Base-by-base conservation (phyloP, 352 stramenopile species). In the Globisporangium barbulae region DNA sequence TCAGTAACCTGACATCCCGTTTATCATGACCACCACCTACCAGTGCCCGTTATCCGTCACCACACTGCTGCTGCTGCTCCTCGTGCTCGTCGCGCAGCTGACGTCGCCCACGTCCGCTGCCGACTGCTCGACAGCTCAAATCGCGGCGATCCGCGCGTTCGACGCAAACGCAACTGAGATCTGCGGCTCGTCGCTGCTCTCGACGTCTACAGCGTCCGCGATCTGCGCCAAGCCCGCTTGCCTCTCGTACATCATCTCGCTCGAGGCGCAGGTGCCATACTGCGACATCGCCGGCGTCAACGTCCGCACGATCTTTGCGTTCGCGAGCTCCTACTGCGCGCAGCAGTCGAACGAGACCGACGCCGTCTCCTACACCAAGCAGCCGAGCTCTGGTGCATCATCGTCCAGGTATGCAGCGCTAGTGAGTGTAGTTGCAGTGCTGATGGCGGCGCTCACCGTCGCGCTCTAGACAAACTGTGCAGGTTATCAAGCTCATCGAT, bases 261-360 rank as follows among this genome's bases (percentile, higher is more conserved):
- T 68, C 42, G 54, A 44, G 33, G 10, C 35, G 12, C 54, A 68
- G 41, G 54, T 68, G 35, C 62, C 62, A 22, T 62, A 63, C 62
- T 68, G 62, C 56, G 62, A 68, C 17, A 48, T 68, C 15, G 39
- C 44, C 6, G 62, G 62, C 4, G 5, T 59, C 45, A 68, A 63
- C 33, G 5, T 68, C 15, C 56, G 54, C 54, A 42, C 54, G 8
- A 53, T 68, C 31, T 57, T 68, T 30, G 48, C 44, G 25, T 61
- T 53, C 35, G 54, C 62, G 8, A 28, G 25, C 44, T 61, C 53
- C 31, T 63, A 57, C 44, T 68, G 62, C 25, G 56, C 54, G 39
- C 44, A 63, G 47, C 39, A 28, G 3, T 63, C 62, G 35, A 59
- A 57, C 33, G 39, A 39, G 44, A 55, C 31, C 25, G 62, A 68